Conservation (phyloP, 1,284 basidiomycete genomes). For the Calocybe gambosa region DNA sequence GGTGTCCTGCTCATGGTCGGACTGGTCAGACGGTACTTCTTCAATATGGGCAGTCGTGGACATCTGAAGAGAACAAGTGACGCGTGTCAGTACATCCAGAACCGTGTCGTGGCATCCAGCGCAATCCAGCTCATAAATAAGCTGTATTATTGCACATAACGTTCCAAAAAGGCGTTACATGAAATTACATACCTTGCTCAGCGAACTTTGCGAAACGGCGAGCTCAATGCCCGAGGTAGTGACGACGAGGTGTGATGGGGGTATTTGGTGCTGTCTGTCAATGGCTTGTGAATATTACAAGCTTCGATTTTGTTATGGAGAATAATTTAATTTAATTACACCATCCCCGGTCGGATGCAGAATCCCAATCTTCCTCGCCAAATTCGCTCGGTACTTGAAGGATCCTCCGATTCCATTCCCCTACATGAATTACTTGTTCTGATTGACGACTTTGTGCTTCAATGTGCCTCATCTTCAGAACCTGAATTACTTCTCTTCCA, state of each 20-base stretch:
- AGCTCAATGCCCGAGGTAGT: conserved; percentile 29
- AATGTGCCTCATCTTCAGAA: conserved; percentile 41
- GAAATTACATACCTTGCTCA: conserved; percentile 19
- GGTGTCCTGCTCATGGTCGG: conserved; percentile 52
- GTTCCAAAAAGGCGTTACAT: conserved; percentile 4
- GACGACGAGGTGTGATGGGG: conserved; percentile 15
- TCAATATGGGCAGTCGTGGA: conserved; percentile 66
- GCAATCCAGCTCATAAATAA: neutral
- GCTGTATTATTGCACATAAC: neutral
- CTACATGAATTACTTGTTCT: conserved; percentile 40
- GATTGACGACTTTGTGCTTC: conserved; percentile 49
- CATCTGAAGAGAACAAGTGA: conserved; percentile 38
- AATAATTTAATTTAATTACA: neutral
- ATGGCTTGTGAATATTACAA: conserved; percentile 18
- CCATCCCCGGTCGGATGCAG: conserved; percentile 8
- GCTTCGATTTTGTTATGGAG: neutral
- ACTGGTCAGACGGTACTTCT: conserved; percentile 75
- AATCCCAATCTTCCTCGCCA: conserved; percentile 38
- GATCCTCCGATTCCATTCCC: conserved; percentile 28
- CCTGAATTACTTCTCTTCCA: conserved; percentile 37
- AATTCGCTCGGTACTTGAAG: conserved; percentile 49
- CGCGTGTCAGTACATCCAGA: conserved; percentile 33
- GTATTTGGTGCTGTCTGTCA: conserved; percentile 25
- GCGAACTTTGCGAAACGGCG: conserved; percentile 20
- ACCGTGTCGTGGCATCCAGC: conserved; percentile 20